Base-by-base conservation (phyloP, 1,139 yeast species). In the Yamadazyma siamensis region DNA sequence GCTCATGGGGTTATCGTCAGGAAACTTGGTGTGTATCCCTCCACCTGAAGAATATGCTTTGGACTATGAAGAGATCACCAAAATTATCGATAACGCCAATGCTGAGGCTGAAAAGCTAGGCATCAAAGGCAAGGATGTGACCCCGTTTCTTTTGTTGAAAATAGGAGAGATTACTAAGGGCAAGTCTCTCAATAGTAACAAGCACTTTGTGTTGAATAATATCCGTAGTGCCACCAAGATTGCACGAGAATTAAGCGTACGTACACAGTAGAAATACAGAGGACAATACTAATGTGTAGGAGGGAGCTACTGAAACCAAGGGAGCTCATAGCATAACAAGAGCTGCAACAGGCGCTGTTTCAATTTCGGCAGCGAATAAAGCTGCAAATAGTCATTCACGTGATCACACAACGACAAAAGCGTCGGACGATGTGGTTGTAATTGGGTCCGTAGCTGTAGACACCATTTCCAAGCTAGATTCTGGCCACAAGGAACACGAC, bases 391-490 rank as follows among this genome's bases (percentile, higher is more conserved):
- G 35, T 34, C 31, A 34, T 34, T 26, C 13, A 25, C 13, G 21
- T 27, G 25, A 33, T 11, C 23, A 17, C 6, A 7, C 18, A 11
- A 10, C 13, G 8, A 12, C 19, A 8, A 10, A 18, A 13, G 6
- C 16, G 10, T 14, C 14, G 5, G 10, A n/a, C 13, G 9, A 11
- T 9, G 12, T 12, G 0, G 52, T 77, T 2, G 74, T 84, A 1
- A 64, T 85, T 14, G 96, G 96, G 0, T 78, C 94, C 1, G 61
- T 87, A 21, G 95, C 95, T 0, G 56, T 83, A 21, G 96, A 87
- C 48, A 65, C 85, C 2, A 76, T 82, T 3, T 76, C 78, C 28
- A 59, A 62, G 23, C 44, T 75, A 3, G 39, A 41, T 0, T 40
- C 50, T 0, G 47, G 52, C 1, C 47, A 59, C 12, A 50, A 56